A percentile compares a stretch with the other conserved stretches of the same genome.
Conservation (phyloP, 257 asterid species). For the Rehmannia glutinosa region DNA sequence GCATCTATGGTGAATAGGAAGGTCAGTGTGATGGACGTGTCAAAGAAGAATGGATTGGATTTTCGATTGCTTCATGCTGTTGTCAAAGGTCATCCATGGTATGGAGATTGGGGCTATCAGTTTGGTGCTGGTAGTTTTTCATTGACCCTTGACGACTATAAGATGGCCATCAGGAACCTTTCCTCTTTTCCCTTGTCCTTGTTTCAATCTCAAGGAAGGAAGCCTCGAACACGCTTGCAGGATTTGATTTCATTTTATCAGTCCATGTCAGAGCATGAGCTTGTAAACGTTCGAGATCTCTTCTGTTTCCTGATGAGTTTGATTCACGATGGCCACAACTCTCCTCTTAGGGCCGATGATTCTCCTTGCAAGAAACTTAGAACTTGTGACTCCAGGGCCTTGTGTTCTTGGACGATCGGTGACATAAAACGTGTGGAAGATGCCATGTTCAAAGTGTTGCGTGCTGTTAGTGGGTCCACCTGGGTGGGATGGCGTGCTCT, state of each 20-base stretch:
- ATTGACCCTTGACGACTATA: constrained; percentile 54
- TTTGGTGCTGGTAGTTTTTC: constrained; percentile 91
- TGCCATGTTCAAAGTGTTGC: constrained; percentile 80
- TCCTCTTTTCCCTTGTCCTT: constrained; percentile 59
- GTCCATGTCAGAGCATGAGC: constrained; percentile 75
- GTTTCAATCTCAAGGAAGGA: constrained; percentile 72
- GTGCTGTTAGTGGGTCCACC: constrained; percentile 81
- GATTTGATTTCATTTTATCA: constrained; percentile 80
- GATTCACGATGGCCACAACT: constrained; percentile 47
- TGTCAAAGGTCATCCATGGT: constrained; percentile 84
- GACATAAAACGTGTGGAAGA: constrained; percentile 75
- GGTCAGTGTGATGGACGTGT: constrained; percentile 94
- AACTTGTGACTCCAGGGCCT: constrained; percentile 41
- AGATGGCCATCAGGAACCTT: constrained; percentile 49
- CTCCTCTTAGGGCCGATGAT: constrained; percentile 28
- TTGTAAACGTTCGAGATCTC: constrained; percentile 66
- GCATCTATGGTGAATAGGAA: constrained; percentile 39
- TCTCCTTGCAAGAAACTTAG: constrained; percentile 52
- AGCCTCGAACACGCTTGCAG: constrained; percentile 70
- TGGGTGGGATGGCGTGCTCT: constrained; percentile 98
- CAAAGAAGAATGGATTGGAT: constrained; percentile 88
- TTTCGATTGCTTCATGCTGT: constrained; percentile 82
- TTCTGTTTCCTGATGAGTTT: constrained; percentile 62
- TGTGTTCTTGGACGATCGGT: constrained; percentile 64
- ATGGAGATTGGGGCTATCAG: constrained; percentile 94